A percentile compares a stretch with the other conserved stretches of the same genome.
phyloP scores from a whole-genome alignment of 495 filamentous ascomycete genomes.

The Penicillium crystallinum region DNA sequence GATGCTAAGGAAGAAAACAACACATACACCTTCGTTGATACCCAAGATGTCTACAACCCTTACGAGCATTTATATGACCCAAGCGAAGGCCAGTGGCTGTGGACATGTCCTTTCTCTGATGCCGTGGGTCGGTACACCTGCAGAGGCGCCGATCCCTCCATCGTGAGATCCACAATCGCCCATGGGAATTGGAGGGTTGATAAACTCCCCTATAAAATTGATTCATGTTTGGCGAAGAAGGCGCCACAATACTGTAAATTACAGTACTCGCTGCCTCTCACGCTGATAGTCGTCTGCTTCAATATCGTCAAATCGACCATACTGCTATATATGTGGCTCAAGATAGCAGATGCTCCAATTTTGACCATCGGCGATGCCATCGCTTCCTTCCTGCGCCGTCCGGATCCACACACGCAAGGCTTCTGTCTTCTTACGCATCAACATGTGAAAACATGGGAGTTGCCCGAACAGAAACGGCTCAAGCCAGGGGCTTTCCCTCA shows the following conservation, averaged over 20 bases:
- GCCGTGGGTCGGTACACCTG: too few species aligned
- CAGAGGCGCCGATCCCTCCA: background rate
- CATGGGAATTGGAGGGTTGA: background rate
- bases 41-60: background rate
- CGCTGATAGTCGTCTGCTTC: background rate
- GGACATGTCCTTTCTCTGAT: background rate
- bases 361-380: conserved; percentile 50
- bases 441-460: background rate
- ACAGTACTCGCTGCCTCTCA: background rate
- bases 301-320: background rate
- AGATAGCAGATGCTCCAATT: background rate
- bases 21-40: background rate
- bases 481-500: background rate
- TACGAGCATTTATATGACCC: background rate
- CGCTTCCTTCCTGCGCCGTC: conserved; percentile 38
- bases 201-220: background rate
- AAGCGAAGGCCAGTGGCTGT: background rate
- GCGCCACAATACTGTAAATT: background rate
- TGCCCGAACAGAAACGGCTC: background rate
- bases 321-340: conserved; percentile 6
- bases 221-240: background rate
- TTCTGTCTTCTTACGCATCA: background rate
- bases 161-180: background rate
- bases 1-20: background rate
- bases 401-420: conserved; percentile 22